Evolutionary conservation across 768 basidiomycete genomes (phyloP).

Genomic region (Lentinula boryana): DNA sequence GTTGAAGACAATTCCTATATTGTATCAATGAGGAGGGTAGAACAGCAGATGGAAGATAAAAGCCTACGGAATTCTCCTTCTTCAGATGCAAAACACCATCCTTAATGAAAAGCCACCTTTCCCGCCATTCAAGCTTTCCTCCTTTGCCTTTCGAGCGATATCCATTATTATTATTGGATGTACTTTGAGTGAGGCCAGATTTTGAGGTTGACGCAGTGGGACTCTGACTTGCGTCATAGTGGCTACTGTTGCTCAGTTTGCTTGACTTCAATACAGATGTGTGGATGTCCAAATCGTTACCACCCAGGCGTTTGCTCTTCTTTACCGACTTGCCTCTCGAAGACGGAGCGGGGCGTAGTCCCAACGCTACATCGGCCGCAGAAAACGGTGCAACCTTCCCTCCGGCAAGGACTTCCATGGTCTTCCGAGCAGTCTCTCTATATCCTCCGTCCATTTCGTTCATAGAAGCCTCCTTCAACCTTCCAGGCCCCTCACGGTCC

Average conservation of each 20-base stretch:
- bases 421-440: background rate
- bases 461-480: background rate
- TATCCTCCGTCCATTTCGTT: background rate
- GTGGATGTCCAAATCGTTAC: background rate
- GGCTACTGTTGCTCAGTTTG: background rate
- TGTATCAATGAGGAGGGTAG: background rate
- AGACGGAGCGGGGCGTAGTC: background rate
- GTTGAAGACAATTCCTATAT: constrained; percentile 27
- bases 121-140: constrained; percentile 48
- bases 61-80: constrained; percentile 37
- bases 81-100: constrained; percentile 50
- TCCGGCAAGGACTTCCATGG: background rate
- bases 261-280: background rate
- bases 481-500: constrained; percentile 12
- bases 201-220: background rate
- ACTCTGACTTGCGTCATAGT: background rate
- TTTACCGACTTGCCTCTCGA: background rate
- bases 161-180: background rate
- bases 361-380: background rate
- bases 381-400: background rate
- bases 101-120: constrained; percentile 56
- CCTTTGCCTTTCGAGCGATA: background rate
- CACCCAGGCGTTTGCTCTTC: background rate
- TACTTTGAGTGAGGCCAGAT: background rate
- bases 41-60: background rate